phyloP scores from a whole-genome alignment of 371 early-diverging fungal species.

The Massospora cicadina region DNA sequence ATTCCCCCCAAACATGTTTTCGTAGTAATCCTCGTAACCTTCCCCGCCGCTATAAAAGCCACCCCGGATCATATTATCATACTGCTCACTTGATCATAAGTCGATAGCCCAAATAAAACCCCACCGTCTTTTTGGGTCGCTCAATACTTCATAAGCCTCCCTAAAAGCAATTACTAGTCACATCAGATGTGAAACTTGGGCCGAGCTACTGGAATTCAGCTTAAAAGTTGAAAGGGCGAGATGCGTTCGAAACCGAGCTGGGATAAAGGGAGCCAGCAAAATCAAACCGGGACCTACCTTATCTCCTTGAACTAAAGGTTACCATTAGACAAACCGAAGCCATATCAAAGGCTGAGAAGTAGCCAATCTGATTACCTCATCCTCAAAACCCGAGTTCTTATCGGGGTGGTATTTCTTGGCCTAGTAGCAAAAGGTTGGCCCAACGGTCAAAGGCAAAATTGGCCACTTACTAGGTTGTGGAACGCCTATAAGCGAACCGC shows the following conservation, averaged over 20 bases:
- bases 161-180: slow-evolving; percentile 8
- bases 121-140: slow-evolving; percentile 39
- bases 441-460: background rate
- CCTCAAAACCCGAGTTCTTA: slow-evolving; percentile 35
- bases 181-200: too few relatives aligned
- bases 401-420: slow-evolving; percentile 96
- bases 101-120: slow-evolving; percentile 20
- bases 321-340: slow-evolving; percentile 5
- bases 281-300: too few relatives aligned
- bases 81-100: slow-evolving; percentile 3
- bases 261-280: too few relatives aligned
- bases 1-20: slow-evolving; percentile 71
- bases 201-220: too few relatives aligned
- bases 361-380: slow-evolving; percentile 10
- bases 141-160: slow-evolving; percentile 49
- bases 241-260: too few relatives aligned
- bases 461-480: background rate
- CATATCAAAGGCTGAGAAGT: background rate
- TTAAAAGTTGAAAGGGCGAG: too few relatives aligned
- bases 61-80: slow-evolving; percentile 76
- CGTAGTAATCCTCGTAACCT: slow-evolving; percentile 51
- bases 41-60: slow-evolving; percentile 83
- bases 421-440: slow-evolving; percentile 4
- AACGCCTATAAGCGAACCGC: background rate
- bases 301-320: slow-evolving; percentile 15